Conservation (phyloP, 2,329 filamentous ascomycete species). For the Pseudogymnoascus sp. region DNA sequence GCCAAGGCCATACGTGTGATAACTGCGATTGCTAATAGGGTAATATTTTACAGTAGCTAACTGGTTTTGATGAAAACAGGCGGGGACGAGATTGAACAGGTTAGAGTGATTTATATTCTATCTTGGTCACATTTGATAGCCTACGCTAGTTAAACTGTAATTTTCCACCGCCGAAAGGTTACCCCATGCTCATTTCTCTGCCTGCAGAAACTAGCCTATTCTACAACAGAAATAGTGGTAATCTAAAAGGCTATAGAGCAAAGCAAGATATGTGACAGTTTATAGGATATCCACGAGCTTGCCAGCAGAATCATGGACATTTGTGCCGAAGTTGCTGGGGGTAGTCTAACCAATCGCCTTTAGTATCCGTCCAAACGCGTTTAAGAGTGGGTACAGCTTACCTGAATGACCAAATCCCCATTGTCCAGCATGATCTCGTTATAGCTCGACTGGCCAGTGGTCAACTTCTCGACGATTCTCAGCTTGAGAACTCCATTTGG, state of each 20-base stretch:
- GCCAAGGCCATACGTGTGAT: background rate
- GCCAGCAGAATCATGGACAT: conserved; percentile 30
- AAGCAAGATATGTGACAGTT: background rate
- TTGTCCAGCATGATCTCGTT: conserved; percentile 41
- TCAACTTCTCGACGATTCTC: conserved; percentile 19
- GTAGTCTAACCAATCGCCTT: conserved; percentile 27
- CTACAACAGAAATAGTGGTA: background rate
- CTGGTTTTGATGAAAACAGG: background rate
- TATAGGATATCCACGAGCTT: conserved; percentile 30
- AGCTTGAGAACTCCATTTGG: conserved; percentile 16
- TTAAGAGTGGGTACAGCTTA: conserved; percentile 21
- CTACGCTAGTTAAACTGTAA: background rate
- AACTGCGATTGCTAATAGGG: background rate
- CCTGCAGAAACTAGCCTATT: background rate
- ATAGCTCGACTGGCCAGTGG: conserved; percentile 12
- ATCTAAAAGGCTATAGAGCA: background rate
- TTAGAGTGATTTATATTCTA: background rate
- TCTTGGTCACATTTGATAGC: background rate
- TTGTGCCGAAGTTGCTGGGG: conserved; percentile 32
- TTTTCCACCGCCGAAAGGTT: background rate
- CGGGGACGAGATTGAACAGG: background rate
- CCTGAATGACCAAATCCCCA: conserved; percentile 45
- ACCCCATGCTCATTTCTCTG: background rate
- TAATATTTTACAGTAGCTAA: background rate
- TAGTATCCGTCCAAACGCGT: background rate